Evolutionary conservation across 768 basidiomycete genomes (phyloP), one percentile per base, ranked within the genome.

Genomic region (Plicaturopsis crispa): DNA sequence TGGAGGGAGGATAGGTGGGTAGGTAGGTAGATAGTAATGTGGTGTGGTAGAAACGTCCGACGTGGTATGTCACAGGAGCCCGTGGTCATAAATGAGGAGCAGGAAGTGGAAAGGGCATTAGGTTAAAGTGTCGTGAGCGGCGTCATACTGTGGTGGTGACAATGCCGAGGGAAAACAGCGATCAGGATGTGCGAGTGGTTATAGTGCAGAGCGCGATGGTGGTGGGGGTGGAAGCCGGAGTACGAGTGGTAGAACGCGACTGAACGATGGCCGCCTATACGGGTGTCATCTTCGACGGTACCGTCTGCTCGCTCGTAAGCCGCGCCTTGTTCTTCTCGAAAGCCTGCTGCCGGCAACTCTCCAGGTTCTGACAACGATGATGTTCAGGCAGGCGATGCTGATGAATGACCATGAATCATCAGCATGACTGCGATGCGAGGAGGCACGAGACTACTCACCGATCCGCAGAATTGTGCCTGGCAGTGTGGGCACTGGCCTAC

Each of bases 351-450:
- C 82, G 69, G 64, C 89, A 92, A 58, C 80, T 80, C 55, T 85
- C 80, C 45, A 93, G 65, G 44, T 89, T 83, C 48, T 75, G 73
- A 65, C 89, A 93, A 39, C 73, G 72, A 58, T 93, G 89, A 49
- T 87, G 85, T 56, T 92, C 90, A 5, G 90, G 88, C 46, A 93
- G 70, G 43, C 89, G 84, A 55, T 92, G 90, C 84, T 91, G 40
- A 21, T 48, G 42, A 41, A 41, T 31, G 45, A 41, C 14, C 18
- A 33, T 22, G 31, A 18, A 39, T 47, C 40, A 49, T 41, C 53
- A 35, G 57, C 36, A 30, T 12, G 30, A 50, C 20, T 32, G 43
- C 42, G 38, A 46, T 33, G 34, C 5, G 38, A 38, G 7, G 37
- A 31, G 17, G 19, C 6, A 11, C 39, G 10, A 12, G 26, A 36